These are phyloP conservation scores for Datisca glomerata DNA, from an alignment of 306 rosid species.

Conservation along the genomic window DNA sequence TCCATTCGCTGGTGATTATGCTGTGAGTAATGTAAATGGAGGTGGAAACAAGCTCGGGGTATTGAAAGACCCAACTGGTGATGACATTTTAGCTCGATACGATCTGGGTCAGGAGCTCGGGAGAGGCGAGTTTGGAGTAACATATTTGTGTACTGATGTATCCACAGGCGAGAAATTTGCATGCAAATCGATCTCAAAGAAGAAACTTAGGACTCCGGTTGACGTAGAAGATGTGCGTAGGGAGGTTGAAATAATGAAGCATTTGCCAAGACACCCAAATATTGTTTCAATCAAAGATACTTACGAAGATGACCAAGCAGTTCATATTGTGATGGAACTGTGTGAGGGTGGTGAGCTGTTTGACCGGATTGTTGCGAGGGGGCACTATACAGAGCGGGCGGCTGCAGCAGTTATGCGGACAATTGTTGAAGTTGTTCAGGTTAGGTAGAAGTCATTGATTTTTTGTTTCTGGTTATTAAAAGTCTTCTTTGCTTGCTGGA, in stretches of 20 bases:
- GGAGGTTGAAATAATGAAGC: conserved; percentile 50
- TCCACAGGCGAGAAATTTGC: conserved; percentile 30
- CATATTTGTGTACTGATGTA: conserved; percentile 34
- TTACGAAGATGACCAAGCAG: conserved; percentile 41
- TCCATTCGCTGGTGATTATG: conserved; percentile 25
- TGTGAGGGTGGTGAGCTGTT: conserved; percentile 54
- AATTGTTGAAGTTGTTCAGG: conserved; percentile 50
- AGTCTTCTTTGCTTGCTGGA: too few relatives aligned
- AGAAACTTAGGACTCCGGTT: conserved; percentile 41
- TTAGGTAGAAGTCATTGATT: too few relatives aligned
- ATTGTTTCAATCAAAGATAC: conserved; percentile 35
- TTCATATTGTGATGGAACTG: conserved; percentile 49
- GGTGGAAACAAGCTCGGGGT: conserved; percentile 26
- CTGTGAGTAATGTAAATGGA: conserved; percentile 14
- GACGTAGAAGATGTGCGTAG: conserved; percentile 49
- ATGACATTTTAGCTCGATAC: conserved; percentile 24
- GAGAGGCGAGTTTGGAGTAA: conserved; percentile 47
- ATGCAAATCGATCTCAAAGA: conserved; percentile 53
- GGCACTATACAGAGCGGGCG: conserved; percentile 53
- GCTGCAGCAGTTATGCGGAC: conserved; percentile 46
- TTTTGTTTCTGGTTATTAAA: too few relatives aligned
- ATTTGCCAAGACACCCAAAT: conserved; percentile 31
- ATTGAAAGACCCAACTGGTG: conserved; percentile 38
- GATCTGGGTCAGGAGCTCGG: conserved; percentile 52
- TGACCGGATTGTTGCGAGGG: conserved; percentile 53